Percentiles rank a stretch among this genome's conserved stretches.
phyloP scores from a whole-genome alignment of 73 alveolate genomes.

The Paramecium caudatum region DNA sequence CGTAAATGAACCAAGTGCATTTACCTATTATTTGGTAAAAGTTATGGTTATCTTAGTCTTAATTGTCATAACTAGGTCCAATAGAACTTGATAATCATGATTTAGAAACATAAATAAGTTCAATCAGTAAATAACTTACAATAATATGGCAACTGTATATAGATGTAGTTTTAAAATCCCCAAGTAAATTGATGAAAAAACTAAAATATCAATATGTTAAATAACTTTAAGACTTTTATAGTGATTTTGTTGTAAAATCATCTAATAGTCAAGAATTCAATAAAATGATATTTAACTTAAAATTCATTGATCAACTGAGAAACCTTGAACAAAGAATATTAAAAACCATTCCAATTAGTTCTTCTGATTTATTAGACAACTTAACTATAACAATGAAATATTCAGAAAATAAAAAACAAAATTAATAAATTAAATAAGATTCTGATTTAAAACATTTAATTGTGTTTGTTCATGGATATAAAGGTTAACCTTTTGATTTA shows the following conservation, averaged over 20 bases:
- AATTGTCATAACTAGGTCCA: background rate
- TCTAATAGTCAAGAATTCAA: background rate
- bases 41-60: background rate
- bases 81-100: background rate
- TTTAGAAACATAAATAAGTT: background rate
- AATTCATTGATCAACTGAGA: background rate
- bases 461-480: constrained; percentile 58
- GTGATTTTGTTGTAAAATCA: background rate
- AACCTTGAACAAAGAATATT: background rate
- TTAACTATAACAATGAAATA: background rate
- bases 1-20: background rate
- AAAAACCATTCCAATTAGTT: background rate
- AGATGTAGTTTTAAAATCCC: background rate
- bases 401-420: background rate
- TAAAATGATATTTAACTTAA: background rate
- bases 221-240: background rate
- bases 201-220: background rate
- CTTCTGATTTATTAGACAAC: background rate
- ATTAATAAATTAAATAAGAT: background rate
- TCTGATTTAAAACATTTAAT: constrained; percentile 16
- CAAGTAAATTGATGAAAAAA: background rate
- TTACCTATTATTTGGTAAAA: constrained; percentile 17
- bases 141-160: constrained; percentile 12
- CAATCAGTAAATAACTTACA: background rate
- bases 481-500: constrained; percentile 50